Evolutionary conservation across 495 filamentous ascomycete genomes (phyloP), one percentile per base, ranked within the genome.

Genomic region (Tuber brumale): DNA sequence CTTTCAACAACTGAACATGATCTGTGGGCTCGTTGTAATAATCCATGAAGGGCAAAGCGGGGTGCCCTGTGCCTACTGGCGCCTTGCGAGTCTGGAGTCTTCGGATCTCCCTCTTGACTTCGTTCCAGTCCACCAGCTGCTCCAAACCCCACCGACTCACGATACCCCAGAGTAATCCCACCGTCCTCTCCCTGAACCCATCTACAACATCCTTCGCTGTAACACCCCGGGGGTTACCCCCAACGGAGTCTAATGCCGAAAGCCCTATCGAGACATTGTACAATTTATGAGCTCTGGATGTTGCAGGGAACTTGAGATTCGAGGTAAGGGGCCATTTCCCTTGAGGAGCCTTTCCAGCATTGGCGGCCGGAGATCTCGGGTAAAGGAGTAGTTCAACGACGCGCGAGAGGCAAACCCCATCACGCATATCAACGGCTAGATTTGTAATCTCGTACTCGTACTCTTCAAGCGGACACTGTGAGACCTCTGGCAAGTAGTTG

Each of bases 171-270:
- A 92, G 83, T 27, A 92, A 84, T 1, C 86, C 86, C 31, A 92
- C 85, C 3, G 90, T 91, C 83, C 89, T 91, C 79, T 92, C 90
- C 43, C 90, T 87, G 76, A 91, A 88, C 9, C 90, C 90, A 78
- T 92, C 87, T 9, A 92, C 88, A 61, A 92, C 89, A 66, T 92
- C 89, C 69, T 89, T 88, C 1, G 90, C 85, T 31, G 83, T 85
- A 31, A 90, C 79, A n/a, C 84, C 81, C 35, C 83, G 77, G 3
- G 76, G 80, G 14, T 85, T 82, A 5, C 85, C 85, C 23, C 81
- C 79, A 6, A 86, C 82, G 18, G 85, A 85, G 7, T 81, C 75
- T 41, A 92, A 81, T 1, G 90, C 88, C 57, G 85, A 83, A 3
- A 92, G 82, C 1, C 88, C 88, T n/a, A 91, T 81, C 75, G 87